Evolutionary conservation across 345 rosid genomes (phyloP), one percentile per base, ranked within the genome.

Genomic region (Citrus australasica): DNA sequence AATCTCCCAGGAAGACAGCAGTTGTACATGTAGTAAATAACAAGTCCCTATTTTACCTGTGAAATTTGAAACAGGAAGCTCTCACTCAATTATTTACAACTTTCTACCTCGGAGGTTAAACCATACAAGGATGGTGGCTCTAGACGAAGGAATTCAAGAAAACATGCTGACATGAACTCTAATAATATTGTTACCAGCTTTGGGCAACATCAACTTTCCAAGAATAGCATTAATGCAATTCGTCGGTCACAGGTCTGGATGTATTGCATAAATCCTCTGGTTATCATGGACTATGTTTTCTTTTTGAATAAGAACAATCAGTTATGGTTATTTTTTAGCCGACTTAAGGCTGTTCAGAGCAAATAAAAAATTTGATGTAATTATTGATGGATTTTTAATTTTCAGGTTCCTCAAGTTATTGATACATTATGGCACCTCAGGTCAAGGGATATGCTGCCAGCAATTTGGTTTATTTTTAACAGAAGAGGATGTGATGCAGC

Each of bases 401-500:
- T 85, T 68, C 88, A 96, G 99, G 94, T 94, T 67, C 98, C 98
- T 83, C 97, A 84, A 85, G 83, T 92, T 77, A 82, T 90, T 78
- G 97, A 96, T 80, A 93, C 94, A 28, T 84, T 94, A 75, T 81
- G 84, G 83, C 98, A 94, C 80, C 93, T 94, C 42, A 82, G 89
- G 80, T 85, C 84, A 73, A 91, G 88, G 83, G 88, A 92, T 81
- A 92, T 94, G 98, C 86, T 94, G 71, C 99, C 99, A 73, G 93
- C 97, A 27, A 87, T 96, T 79, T 96, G 99, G 99, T 96, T 94
- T 84, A 94, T 96, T 81, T 94, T 94, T 80, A 92, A 87, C 83
- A 85, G 98, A 80, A 89, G 92, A 91, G 98, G 97, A 83, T 94
- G 98, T 80, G 99, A 94, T 84, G 97, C 95, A 62, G 94, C 99